Conservation (phyloP, 2,329 filamentous ascomycete genomes). For the Fusarium sp. region DNA sequence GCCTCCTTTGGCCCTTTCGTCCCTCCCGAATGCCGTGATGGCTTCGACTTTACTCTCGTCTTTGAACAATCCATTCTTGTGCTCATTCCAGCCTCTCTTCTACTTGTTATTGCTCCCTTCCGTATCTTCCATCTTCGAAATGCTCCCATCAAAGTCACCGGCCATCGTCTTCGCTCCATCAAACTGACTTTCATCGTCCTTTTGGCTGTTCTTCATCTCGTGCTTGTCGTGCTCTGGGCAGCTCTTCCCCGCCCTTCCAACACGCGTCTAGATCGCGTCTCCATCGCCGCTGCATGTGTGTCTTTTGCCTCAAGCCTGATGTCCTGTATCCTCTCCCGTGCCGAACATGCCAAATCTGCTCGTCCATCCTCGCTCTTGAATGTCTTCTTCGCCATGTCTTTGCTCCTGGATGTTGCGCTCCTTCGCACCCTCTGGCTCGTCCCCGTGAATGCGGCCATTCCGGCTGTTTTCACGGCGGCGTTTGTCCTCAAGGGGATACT, state of each 20-base stretch:
- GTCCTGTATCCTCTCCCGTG: conserved; percentile 48
- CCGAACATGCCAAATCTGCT: conserved; percentile 49
- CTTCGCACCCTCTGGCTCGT: conserved; percentile 52
- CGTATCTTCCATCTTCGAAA: conserved; percentile 46
- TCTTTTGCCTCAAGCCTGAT: conserved; percentile 50
- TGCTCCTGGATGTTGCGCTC: conserved; percentile 51
- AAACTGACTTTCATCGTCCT: conserved; percentile 47
- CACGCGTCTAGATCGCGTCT: conserved; percentile 43
- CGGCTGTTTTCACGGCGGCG: conserved; percentile 50
- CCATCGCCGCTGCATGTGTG: conserved; percentile 48
- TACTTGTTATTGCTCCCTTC: conserved; percentile 49
- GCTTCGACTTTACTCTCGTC: conserved; percentile 64
- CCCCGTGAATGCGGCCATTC: conserved; percentile 41
- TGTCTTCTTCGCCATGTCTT: conserved; percentile 50
- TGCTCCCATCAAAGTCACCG: conserved; percentile 42
- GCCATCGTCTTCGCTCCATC: conserved; percentile 37
- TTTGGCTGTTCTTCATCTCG: conserved; percentile 50
- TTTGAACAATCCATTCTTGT: conserved; percentile 55
- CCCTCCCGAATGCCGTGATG: conserved; percentile 49
- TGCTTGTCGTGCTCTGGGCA: conserved; percentile 50
- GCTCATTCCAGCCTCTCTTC: conserved; percentile 46
- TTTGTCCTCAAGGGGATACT: conserved; percentile 52
- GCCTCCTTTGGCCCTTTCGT: conserved; percentile 45
- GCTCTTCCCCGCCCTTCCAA: conserved; percentile 16
- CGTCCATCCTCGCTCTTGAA: conserved; percentile 50